These are phyloP conservation scores for Suillus spraguei DNA, from an alignment of 768 basidiomycete species.

Conservation along the genomic window DNA sequence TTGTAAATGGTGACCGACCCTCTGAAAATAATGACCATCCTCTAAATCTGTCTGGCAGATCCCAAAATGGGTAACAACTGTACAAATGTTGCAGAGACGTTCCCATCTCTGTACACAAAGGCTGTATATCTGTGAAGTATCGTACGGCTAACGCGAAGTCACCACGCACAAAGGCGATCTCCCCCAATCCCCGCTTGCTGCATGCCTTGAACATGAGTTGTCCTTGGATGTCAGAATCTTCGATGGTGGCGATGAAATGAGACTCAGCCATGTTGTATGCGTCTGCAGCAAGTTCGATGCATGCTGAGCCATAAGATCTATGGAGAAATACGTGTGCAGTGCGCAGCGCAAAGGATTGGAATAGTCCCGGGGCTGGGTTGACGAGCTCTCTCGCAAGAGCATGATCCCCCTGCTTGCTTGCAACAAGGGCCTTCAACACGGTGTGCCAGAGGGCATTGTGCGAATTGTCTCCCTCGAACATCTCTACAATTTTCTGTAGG, in stretches of 20 bases:
- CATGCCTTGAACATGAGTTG: neutral
- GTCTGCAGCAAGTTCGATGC: neutral
- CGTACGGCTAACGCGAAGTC: neutral
- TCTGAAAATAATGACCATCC: neutral
- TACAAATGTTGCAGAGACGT: neutral
- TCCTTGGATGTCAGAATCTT: neutral
- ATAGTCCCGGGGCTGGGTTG: neutral
- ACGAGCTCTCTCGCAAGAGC: neutral
- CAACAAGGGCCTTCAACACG: neutral
- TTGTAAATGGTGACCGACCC: neutral
- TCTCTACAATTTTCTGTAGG: neutral
- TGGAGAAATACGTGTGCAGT: neutral
- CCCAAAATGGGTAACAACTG: neutral
- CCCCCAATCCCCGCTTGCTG: neutral
- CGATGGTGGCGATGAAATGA: neutral
- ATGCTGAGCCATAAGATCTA: neutral
- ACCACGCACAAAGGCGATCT: neutral
- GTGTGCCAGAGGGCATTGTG: too few species aligned
- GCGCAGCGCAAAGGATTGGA: neutral
- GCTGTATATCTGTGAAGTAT: neutral
- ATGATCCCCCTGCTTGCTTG: neutral
- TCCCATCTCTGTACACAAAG: neutral
- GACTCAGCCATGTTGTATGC: neutral
- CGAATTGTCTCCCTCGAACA: neutral
- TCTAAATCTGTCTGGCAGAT: neutral